Conservation (phyloP, 2,329 filamentous ascomycete species). For the Drechslerella coelobrocha region DNA sequence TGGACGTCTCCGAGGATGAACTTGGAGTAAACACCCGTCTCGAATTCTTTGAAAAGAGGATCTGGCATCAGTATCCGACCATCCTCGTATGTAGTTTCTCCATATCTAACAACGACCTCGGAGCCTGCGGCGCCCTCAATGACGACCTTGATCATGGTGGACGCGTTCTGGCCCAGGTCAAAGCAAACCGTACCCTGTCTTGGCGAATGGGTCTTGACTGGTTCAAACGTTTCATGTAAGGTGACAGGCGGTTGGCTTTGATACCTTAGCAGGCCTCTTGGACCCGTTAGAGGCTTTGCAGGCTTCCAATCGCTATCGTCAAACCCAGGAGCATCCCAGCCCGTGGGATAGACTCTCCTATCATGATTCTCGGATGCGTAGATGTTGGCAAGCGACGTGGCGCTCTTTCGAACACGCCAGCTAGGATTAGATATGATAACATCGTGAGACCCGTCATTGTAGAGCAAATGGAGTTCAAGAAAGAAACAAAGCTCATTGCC, state of each 20-base stretch:
- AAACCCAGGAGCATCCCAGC: slow-evolving; percentile 57
- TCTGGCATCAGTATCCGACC: slow-evolving; percentile 60
- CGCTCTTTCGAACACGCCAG: slow-evolving; percentile 59
- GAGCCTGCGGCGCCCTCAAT: slow-evolving; percentile 55
- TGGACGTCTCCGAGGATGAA: slow-evolving; percentile 57
- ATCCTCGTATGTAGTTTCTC: slow-evolving; percentile 56
- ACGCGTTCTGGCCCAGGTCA: slow-evolving; percentile 57
- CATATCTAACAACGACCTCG: slow-evolving; percentile 56
- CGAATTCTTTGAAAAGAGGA: slow-evolving; percentile 58
- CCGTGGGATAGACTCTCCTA: slow-evolving; percentile 56
- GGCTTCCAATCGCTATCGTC: slow-evolving; percentile 56
- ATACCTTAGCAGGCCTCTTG: slow-evolving; percentile 58
- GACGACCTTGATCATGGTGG: slow-evolving; percentile 56
- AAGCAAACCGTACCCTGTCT: slow-evolving; percentile 55
- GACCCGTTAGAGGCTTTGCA: slow-evolving; percentile 59
- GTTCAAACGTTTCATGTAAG: slow-evolving; percentile 58
- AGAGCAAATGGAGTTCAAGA: slow-evolving; percentile 58
- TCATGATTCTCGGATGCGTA: slow-evolving; percentile 60
- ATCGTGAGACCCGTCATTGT: slow-evolving; percentile 58
- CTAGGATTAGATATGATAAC: slow-evolving; percentile 58
- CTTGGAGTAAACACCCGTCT: slow-evolving; percentile 59
- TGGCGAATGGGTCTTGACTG: slow-evolving; percentile 52
- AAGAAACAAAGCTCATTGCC: slow-evolving; percentile 60
- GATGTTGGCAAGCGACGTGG: slow-evolving; percentile 59
- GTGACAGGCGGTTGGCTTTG: slow-evolving; percentile 59